phyloP scores from a whole-genome alignment of 2,329 filamentous ascomycete species.

The Colletotrichum sp. region DNA sequence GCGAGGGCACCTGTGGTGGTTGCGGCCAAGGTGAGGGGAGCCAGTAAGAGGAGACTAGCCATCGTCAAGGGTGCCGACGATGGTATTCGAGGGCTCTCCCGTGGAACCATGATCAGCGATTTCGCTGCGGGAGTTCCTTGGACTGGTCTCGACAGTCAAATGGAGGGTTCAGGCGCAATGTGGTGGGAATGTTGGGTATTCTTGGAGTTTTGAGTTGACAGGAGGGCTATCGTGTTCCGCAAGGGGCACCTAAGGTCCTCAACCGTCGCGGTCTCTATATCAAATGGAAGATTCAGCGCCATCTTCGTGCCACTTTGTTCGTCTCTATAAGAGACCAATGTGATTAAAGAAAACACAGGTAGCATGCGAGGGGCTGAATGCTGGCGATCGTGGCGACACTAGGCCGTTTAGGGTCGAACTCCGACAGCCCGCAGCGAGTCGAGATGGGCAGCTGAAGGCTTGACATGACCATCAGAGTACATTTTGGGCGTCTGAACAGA shows the following conservation, averaged over 20 bases:
- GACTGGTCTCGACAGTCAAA: neutral
- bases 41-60: neutral
- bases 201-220: neutral
- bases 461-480: neutral
- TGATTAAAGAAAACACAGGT: neutral
- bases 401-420: neutral
- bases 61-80: neutral
- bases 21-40: neutral
- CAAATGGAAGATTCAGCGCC: neutral
- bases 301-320: neutral
- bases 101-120: neutral
- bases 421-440: neutral
- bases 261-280: neutral
- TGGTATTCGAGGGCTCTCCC: neutral
- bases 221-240: neutral
- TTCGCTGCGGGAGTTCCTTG: neutral
- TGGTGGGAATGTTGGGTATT: neutral
- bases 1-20: slow-evolving; percentile 14
- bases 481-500: neutral
- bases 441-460: neutral
- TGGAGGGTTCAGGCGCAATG: neutral
- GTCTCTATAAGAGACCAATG: neutral
- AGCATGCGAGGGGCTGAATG: neutral
- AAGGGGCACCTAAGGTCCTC: neutral
- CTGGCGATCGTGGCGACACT: neutral